Evolutionary conservation across 768 basidiomycete species (phyloP).

Genomic region (Tulasnella sp.): DNA sequence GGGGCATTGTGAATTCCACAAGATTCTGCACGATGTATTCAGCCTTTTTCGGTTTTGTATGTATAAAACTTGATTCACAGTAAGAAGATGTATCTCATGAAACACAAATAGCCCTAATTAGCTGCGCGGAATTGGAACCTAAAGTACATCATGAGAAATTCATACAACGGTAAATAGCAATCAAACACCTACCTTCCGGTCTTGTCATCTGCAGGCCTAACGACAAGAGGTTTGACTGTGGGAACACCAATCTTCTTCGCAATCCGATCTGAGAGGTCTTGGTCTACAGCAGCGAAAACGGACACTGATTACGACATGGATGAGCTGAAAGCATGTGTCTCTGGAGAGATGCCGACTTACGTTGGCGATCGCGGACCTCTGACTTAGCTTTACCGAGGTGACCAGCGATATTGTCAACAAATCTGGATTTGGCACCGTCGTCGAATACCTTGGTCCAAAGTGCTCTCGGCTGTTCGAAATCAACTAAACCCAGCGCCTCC

Average conservation of each 20-base stretch:
- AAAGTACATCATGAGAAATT: too few species aligned
- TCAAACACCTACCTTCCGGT: too few species aligned
- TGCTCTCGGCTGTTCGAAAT: constrained; percentile 26
- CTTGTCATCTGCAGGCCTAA: constrained; percentile 41
- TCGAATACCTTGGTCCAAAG: constrained; percentile 30
- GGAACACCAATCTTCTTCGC: constrained; percentile 58
- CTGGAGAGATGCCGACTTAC: constrained; percentile 32
- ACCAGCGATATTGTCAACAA: constrained; percentile 30
- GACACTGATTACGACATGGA: constrained; percentile 35
- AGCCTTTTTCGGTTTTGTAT: too few species aligned
- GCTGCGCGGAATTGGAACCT: too few species aligned
- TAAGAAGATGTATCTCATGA: too few species aligned
- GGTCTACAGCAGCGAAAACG: constrained; percentile 69
- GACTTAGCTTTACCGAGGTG: constrained; percentile 24
- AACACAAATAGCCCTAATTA: too few species aligned
- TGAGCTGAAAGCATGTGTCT: not conserved
- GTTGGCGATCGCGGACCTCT: constrained; percentile 39
- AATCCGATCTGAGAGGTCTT: constrained; percentile 59
- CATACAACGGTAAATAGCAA: too few species aligned
- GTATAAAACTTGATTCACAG: too few species aligned
- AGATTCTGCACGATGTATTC: too few species aligned
- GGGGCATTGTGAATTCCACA: too few species aligned
- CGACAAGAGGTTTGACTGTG: constrained; percentile 43
- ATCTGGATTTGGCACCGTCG: constrained; percentile 24
- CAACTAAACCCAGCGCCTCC: constrained; percentile 16